Percentiles rank a stretch among this genome's conserved stretches.
Evolutionary conservation across 805 yeast genomes (phyloP).

Genomic region (Hermanozyma aechmeae): DNA sequence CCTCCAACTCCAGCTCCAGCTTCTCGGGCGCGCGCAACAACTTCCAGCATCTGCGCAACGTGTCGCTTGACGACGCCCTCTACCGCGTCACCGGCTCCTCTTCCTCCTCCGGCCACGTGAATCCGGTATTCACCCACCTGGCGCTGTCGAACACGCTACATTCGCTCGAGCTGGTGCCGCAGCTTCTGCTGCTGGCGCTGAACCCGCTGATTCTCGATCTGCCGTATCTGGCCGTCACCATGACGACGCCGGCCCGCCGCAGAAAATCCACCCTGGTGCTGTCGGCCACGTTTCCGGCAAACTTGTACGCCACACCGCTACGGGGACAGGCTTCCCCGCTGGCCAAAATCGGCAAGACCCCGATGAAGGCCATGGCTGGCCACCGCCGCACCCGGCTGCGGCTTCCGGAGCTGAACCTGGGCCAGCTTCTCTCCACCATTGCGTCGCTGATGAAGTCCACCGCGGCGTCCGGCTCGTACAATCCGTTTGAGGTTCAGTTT

Average conservation of each 20-base stretch:
- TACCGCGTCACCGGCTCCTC: constrained; percentile 1
- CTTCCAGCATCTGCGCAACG: constrained; percentile 12
- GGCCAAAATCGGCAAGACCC: constrained; percentile 26
- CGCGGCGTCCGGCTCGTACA: no score
- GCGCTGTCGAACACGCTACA: constrained; percentile 13
- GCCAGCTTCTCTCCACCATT: no score
- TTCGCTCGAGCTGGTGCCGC: constrained; percentile 28
- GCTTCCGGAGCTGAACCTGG: constrained; percentile 1
- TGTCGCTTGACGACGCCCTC: constrained; percentile 8
- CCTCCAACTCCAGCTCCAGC: no score
- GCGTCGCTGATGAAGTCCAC: no score
- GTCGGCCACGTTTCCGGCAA: constrained; percentile 13
- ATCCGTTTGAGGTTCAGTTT: constrained; percentile 8
- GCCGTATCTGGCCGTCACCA: constrained; percentile 11
- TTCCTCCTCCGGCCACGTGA: constrained; percentile 4
- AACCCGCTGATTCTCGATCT: constrained; percentile 26
- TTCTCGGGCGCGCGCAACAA: constrained; percentile 9
- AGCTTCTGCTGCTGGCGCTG: constrained; percentile 23
- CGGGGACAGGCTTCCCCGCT: constrained; percentile 10
- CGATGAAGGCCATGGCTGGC: constrained; percentile 12
- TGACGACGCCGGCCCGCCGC: constrained; percentile 28
- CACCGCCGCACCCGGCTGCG: constrained; percentile 11
- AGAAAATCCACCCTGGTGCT: constrained; percentile 26
- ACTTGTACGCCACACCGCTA: constrained; percentile 25
- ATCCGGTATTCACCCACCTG: constrained; percentile 6